Conservation (phyloP, 2,329 filamentous ascomycete genomes). For the Rugonectria rugulosa region DNA sequence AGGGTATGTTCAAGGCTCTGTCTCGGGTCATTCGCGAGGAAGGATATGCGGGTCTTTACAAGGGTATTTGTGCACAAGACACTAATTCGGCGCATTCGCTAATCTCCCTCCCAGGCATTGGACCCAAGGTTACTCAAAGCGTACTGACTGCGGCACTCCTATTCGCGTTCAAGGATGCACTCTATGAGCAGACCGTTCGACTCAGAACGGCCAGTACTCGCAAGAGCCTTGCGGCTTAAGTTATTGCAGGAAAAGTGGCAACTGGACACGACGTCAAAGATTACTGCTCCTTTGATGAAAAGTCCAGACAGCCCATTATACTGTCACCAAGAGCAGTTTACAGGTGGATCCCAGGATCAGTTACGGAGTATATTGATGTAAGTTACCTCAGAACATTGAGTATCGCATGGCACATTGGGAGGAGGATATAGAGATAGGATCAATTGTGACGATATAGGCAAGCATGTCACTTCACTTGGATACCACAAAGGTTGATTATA, state of each 20-base stretch:
- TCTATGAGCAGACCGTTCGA: conserved; percentile 83
- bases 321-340: conserved; percentile 23
- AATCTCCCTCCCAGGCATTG: conserved; percentile 71
- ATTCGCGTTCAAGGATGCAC: conserved; percentile 96
- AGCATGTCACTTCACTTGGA: conserved; percentile 38
- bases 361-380: no score
- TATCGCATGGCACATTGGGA: background rate
- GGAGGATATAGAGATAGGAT: conserved; percentile 1
- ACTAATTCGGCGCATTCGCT: conserved; percentile 2
- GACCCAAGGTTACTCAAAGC: conserved; percentile 95
- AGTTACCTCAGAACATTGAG: conserved; percentile 20
- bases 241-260: conserved; percentile 14
- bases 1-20: conserved; percentile 81
- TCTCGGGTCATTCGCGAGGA: conserved; percentile 84
- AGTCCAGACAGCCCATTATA: conserved; percentile 21
- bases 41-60: conserved; percentile 91
- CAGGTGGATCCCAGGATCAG: conserved; percentile 20
- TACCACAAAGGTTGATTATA: conserved; percentile 35
- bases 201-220: conserved; percentile 60
- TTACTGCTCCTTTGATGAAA: conserved; percentile 15
- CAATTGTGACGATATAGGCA: conserved; percentile 5
- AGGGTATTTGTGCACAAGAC: conserved; percentile 65
- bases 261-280: conserved; percentile 16
- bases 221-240: conserved; percentile 47
- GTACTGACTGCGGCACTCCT: conserved; percentile 95